Conservation (phyloP, 1,284 basidiomycete genomes). For the Mrakiaceae sp. region DNA sequence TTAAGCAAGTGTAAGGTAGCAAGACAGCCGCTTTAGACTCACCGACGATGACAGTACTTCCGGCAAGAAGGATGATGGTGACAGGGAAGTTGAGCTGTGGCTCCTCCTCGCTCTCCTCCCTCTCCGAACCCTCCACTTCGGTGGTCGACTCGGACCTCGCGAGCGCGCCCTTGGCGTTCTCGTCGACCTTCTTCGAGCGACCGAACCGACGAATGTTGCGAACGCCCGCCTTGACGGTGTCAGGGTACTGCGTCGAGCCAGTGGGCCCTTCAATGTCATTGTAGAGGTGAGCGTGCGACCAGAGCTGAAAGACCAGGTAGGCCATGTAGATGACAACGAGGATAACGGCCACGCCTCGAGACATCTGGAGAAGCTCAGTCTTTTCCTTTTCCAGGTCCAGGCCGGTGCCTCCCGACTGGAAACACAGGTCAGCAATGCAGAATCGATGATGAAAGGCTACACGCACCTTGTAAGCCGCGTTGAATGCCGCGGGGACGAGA, state of each 20-base stretch:
- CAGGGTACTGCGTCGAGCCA: conserved; percentile 29
- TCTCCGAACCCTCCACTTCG: neutral
- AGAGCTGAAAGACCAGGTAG: conserved; percentile 76
- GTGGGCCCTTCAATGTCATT: conserved; percentile 21
- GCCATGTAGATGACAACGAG: conserved; percentile 53
- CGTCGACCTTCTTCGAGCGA: neutral
- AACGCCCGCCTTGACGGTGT: conserved; percentile 19
- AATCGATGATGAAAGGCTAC: too few relatives aligned
- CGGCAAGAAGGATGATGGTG: conserved; percentile 32
- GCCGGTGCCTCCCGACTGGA: neutral
- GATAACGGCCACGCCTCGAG: conserved; percentile 70
- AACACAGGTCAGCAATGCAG: too few relatives aligned
- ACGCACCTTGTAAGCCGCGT: conserved; percentile 17
- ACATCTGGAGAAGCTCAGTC: conserved; percentile 53
- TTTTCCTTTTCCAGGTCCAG: conserved; percentile 33
- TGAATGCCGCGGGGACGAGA: conserved; percentile 38
- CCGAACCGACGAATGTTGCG: neutral
- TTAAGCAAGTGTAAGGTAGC: too few relatives aligned
- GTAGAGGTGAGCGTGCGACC: conserved; percentile 59
- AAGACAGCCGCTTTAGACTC: conserved; percentile 17
- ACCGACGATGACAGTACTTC: conserved; percentile 37
- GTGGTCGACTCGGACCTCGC: neutral
- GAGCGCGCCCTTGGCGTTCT: neutral
- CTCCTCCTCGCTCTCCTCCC: conserved; percentile 24
- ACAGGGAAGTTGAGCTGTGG: conserved; percentile 38